A percentile compares a stretch with the other conserved stretches of the same genome.
Conservation (phyloP, 495 filamentous ascomycete genomes). For the Glonium stellatum region DNA sequence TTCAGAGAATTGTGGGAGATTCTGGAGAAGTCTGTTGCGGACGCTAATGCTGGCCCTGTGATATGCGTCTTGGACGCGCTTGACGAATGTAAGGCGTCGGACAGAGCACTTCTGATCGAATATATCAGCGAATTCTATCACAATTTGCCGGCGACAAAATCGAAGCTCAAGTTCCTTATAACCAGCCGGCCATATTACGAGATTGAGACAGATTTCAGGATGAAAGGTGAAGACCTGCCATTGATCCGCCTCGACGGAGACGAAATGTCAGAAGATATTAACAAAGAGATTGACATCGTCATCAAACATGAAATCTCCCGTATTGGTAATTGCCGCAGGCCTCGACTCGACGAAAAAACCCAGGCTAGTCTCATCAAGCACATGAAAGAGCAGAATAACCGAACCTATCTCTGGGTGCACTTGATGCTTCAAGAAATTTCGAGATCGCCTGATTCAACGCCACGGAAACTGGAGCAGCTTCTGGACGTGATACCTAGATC, state of each 20-base stretch:
- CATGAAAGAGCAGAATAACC: slow-evolving; percentile 1
- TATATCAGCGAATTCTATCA: neutral
- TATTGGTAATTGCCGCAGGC: neutral
- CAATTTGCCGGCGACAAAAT: neutral
- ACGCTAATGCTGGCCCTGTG: slow-evolving; percentile 14
- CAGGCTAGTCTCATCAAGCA: slow-evolving; percentile 3
- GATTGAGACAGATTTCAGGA: neutral
- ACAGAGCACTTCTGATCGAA: neutral
- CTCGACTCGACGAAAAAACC: neutral
- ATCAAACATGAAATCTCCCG: slow-evolving; percentile 8
- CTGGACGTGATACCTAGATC: neutral
- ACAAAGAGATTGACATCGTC: slow-evolving; percentile 9
- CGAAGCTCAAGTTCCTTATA: slow-evolving; percentile 8
- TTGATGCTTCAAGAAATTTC: neutral
- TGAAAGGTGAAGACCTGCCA: neutral
- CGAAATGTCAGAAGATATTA: slow-evolving; percentile 9
- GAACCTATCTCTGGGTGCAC: neutral
- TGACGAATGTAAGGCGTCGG: slow-evolving; percentile 13
- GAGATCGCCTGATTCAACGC: neutral
- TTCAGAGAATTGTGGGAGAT: neutral
- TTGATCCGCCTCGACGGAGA: slow-evolving; percentile 5
- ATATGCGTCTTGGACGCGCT: slow-evolving; percentile 12
- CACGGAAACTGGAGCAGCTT: neutral
- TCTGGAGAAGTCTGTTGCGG: slow-evolving; percentile 6
- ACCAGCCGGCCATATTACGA: slow-evolving; percentile 17